Conservation (phyloP, 768 basidiomycete genomes). For the Suillus cothurnatus region DNA sequence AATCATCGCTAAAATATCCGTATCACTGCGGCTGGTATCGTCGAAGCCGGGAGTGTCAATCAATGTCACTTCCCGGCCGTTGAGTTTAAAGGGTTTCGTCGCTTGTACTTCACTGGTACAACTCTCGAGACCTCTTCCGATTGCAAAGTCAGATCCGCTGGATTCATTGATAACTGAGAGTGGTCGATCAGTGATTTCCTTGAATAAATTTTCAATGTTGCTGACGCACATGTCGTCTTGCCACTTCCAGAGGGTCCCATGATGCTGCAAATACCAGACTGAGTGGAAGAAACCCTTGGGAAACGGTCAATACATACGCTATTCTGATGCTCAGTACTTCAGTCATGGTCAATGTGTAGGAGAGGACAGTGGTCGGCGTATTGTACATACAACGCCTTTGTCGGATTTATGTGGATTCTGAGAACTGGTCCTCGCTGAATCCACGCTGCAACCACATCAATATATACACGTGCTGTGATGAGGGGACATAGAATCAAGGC, state of each 20-base stretch:
- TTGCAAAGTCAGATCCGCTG: constrained; percentile 43
- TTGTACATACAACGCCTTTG: not conserved
- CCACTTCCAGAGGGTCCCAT: constrained; percentile 19
- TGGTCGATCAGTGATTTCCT: not conserved
- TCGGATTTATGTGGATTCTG: not conserved
- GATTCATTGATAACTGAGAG: constrained; percentile 48
- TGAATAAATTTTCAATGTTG: not conserved
- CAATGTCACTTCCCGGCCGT: constrained; percentile 44
- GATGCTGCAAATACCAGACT: constrained; percentile 3
- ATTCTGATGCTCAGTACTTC: constrained; percentile 23
- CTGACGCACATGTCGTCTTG: constrained; percentile 16
- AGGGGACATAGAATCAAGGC: not conserved
- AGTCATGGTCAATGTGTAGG: not conserved
- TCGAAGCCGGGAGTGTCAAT: constrained; percentile 68
- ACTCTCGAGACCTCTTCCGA: constrained; percentile 43
- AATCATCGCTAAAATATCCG: constrained; percentile 45
- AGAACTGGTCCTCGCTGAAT: not conserved
- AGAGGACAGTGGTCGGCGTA: not conserved
- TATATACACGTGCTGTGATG: not conserved
- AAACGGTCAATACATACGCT: constrained; percentile 25
- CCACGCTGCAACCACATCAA: not conserved
- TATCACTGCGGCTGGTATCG: constrained; percentile 49
- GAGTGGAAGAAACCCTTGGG: not conserved
- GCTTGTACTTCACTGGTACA: constrained; percentile 44
- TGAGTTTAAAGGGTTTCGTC: constrained; percentile 43